Conservation (phyloP, 2,329 filamentous ascomycete species). For the Fusarium tupiense region DNA sequence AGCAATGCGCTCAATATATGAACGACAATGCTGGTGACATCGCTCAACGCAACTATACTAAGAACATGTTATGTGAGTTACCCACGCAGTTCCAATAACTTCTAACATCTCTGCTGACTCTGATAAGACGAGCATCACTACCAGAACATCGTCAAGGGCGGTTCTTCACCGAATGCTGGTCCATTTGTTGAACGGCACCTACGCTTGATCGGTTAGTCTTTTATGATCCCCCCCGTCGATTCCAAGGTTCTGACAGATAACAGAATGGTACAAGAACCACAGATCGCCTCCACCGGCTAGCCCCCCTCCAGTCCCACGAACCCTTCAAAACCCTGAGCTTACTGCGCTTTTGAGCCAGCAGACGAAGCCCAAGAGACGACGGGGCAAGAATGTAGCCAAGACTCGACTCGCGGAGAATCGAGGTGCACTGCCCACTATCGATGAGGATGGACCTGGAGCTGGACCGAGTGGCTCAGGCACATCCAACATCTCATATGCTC, state of each 20-base stretch:
- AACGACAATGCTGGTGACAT: slow-evolving; percentile 47
- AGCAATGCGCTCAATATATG: slow-evolving; percentile 52
- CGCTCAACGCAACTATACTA: slow-evolving; percentile 53
- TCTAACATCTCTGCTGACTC: slow-evolving; percentile 3
- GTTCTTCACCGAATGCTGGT: slow-evolving; percentile 49
- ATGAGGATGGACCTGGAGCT: not conserved
- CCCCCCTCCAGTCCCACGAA: not conserved
- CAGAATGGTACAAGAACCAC: slow-evolving; percentile 31
- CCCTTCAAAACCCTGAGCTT: slow-evolving; percentile 2
- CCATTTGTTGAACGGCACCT: slow-evolving; percentile 50
- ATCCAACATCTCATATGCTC: not conserved
- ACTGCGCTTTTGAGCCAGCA: not conserved
- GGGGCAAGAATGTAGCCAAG: not conserved
- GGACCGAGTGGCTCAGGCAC: not conserved
- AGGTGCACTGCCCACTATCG: not conserved
- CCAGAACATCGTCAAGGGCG: slow-evolving; percentile 52
- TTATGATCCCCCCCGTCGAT: not conserved
- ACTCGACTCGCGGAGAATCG: not conserved
- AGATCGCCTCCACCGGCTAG: slow-evolving; percentile 12
- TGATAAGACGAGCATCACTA: slow-evolving; percentile 59
- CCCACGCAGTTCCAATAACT: not conserved
- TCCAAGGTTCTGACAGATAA: not conserved
- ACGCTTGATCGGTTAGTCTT: slow-evolving; percentile 35
- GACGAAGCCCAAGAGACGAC: slow-evolving; percentile 2
- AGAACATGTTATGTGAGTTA: slow-evolving; percentile 50